Percentiles rank a stretch among this genome's conserved stretches.
Conservation (phyloP, 2,329 filamentous ascomycete species). For the Neofusicoccum ribis region DNA sequence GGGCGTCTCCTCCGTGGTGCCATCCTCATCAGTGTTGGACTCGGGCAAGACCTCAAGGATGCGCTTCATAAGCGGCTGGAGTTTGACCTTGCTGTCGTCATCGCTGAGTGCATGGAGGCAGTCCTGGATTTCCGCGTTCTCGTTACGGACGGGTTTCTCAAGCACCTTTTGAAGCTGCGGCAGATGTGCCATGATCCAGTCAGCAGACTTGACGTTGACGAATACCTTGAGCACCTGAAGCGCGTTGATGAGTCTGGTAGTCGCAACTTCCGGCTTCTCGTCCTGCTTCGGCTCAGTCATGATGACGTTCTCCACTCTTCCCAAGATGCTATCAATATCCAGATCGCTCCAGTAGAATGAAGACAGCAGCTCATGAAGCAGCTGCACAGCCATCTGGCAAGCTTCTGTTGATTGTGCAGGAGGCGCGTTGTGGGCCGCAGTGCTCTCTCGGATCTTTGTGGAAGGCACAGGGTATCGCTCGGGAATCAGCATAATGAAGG, state of each 20-base stretch:
- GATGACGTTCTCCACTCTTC: constrained; percentile 83
- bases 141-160: constrained; percentile 84
- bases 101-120: constrained; percentile 77
- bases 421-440: constrained; percentile 40
- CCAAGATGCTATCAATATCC: constrained; percentile 80
- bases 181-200: constrained; percentile 84
- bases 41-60: constrained; percentile 85
- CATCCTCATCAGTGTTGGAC: constrained; percentile 81
- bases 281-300: constrained; percentile 64
- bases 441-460: constrained; percentile 58
- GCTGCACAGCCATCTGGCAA: constrained; percentile 77
- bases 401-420: constrained; percentile 69
- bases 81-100: constrained; percentile 61
- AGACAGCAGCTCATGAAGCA: constrained; percentile 82
- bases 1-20: constrained; percentile 71
- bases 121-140: constrained; percentile 90
- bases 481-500: constrained; percentile 87
- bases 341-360: constrained; percentile 89
- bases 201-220: constrained; percentile 80
- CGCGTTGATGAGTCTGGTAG: constrained; percentile 88
- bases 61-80: constrained; percentile 75
- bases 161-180: constrained; percentile 79
- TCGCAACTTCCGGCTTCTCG: constrained; percentile 66
- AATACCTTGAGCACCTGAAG: constrained; percentile 90
- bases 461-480: constrained; percentile 76